These are phyloP conservation scores for Nelumbo lutea DNA, from an alignment of 164 flowering plant genomes.

Conservation along the genomic window DNA sequence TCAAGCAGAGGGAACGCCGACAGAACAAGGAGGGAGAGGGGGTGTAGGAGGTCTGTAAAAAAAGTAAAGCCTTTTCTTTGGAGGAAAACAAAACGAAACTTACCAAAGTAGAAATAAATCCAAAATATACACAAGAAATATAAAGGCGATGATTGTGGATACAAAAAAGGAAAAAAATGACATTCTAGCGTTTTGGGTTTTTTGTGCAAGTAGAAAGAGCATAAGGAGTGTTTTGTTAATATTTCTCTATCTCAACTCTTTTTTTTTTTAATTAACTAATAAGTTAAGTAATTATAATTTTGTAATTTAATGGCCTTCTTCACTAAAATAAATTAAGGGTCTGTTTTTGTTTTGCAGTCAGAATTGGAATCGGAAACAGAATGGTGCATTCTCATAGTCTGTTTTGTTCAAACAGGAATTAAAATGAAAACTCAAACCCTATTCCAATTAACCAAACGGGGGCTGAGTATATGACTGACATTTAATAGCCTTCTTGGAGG, in stretches of 20 bases:
- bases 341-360: too few relatives aligned
- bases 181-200: background rate
- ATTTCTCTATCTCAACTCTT: background rate
- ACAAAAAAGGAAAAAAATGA: background rate
- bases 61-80: background rate
- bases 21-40: background rate
- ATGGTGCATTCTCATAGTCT: too few relatives aligned
- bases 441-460: too few relatives aligned
- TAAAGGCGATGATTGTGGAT: slow-evolving; percentile 1
- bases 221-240: background rate
- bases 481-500: too few relatives aligned
- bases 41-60: slow-evolving; percentile 3
- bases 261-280: background rate
- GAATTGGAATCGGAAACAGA: too few relatives aligned
- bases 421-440: too few relatives aligned
- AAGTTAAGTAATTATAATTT: too few relatives aligned
- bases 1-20: too few relatives aligned
- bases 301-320: too few relatives aligned
- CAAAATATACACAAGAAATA: slow-evolving; percentile 3
- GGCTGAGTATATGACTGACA: too few relatives aligned
- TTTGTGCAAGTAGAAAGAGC: slow-evolving; percentile 3
- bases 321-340: too few relatives aligned
- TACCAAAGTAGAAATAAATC: background rate
- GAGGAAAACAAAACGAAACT: background rate
- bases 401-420: too few relatives aligned